Evolutionary conservation across 805 yeast species (phyloP), one percentile per base, ranked within the genome.

Genomic region (Candida argentea): DNA sequence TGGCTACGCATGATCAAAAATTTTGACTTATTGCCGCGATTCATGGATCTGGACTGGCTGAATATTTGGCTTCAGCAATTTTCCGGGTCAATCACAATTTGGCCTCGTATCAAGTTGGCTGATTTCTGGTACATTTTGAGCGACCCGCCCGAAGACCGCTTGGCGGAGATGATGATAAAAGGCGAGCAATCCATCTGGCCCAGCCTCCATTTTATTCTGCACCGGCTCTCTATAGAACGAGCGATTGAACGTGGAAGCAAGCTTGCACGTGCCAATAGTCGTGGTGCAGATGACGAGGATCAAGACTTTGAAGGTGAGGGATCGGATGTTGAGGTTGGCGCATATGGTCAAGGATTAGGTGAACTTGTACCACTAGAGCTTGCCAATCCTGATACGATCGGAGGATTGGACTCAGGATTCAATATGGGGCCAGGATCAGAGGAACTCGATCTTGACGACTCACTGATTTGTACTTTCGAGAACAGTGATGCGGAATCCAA

Each of bases 21-120:
- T 10, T 60, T 81, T 28, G 84, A 80, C 34, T 55, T 81, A 14
- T 56, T 79, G 26, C 93, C 93, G 2, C 68, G 69, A 34, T 48
- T 79, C 24, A 51, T 76, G 57, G 78, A 77, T 40, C 84, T 76
- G 48, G 91, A 81, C 50, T 82, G 89, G 89, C 76, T 83, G 38
- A 74, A 70, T 42, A 65, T 81, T 11, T 81, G 82, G 67, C 53
- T 82, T 16, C 93, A 81, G 54, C 57, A 67, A 33, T 81, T 82
- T 44, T 70, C 76, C 25, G 93, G 93, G 1, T 66, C 82, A 0
- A 74, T 81, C 7, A 82, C 91, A 0, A 61, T 81, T 13, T 81
- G 84, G 75, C 91, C 91, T 3, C 67, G 76, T 38, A 68, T 76
- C 36, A 56, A 56, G 20, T 46, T 77, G 8, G 48, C 47, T 19